Conservation (phyloP, 192 early-diverging fungal genomes). For the Martensiomyces pterosporus region DNA sequence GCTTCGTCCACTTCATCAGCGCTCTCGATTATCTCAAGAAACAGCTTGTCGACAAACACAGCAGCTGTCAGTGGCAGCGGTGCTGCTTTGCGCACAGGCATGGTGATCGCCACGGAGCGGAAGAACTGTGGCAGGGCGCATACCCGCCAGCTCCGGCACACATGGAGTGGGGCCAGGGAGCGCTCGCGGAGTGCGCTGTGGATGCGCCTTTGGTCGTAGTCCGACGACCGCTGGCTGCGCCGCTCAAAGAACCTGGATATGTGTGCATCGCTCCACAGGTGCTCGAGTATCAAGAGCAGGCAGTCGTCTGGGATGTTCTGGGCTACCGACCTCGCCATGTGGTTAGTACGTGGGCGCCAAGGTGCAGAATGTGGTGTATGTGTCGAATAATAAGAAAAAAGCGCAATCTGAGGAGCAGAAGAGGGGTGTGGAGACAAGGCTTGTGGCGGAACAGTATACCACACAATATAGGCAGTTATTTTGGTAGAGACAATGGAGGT, state of each 20-base stretch:
- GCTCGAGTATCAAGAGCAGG: constrained; percentile 21
- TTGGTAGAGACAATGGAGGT: no score
- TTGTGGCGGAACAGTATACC: no score
- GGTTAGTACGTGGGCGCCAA: no score
- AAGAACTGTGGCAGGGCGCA: constrained; percentile 16
- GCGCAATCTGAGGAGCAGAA: background rate
- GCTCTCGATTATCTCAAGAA: constrained; percentile 5
- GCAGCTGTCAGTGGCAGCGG: constrained; percentile 1
- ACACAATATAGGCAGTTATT: no score
- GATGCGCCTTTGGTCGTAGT: constrained; percentile 39
- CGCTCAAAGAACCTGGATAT: constrained; percentile 15
- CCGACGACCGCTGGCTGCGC: constrained; percentile 12
- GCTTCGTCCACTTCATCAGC: background rate
- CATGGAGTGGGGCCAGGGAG: constrained; percentile 19
- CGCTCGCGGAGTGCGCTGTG: constrained; percentile 19
- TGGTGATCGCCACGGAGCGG: constrained; percentile 11
- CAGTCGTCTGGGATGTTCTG: constrained; percentile 26
- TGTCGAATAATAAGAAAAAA: background rate
- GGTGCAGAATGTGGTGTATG: no score
- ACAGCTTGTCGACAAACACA: constrained; percentile 7
- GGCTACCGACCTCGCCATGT: constrained; percentile 1
- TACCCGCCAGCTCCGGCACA: constrained; percentile 29
- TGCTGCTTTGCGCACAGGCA: background rate
- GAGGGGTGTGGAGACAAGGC: background rate
- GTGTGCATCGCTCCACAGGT: constrained; percentile 25